These are phyloP conservation scores for Yamadazyma sp. DNA, from an alignment of 805 yeast genomes.

Conservation along the genomic window DNA sequence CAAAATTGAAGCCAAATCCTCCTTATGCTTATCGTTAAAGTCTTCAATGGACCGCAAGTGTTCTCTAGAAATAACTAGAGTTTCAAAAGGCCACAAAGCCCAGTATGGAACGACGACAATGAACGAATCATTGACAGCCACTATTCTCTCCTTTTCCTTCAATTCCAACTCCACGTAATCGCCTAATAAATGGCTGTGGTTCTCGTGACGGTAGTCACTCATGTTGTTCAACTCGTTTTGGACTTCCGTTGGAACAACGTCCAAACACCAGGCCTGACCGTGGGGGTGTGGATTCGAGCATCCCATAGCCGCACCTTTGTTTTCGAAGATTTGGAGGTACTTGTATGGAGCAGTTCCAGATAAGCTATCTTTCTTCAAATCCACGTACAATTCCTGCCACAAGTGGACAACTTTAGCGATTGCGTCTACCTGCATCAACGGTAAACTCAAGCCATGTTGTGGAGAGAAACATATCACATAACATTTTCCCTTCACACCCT, in stretches of 20 bases:
- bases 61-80: conserved; percentile 57
- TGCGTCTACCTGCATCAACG: conserved; percentile 51
- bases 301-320: conserved; percentile 79
- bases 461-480: conserved; percentile 74
- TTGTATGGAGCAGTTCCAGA: conserved; percentile 46
- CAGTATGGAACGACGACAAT: conserved; percentile 74
- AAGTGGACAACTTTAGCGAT: conserved; percentile 53
- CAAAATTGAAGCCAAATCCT: conserved; percentile 56
- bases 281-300: conserved; percentile 83
- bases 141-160: conserved; percentile 50
- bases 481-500: conserved; percentile 66
- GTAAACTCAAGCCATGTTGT: conserved; percentile 63
- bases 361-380: conserved; percentile 37
- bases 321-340: conserved; percentile 73
- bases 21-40: conserved; percentile 46
- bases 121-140: conserved; percentile 60
- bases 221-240: conserved; percentile 54
- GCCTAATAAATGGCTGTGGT: conserved; percentile 51
- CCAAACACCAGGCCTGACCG: conserved; percentile 79
- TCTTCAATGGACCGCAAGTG: conserved; percentile 52
- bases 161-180: conserved; percentile 63
- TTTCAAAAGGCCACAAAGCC: conserved; percentile 84
- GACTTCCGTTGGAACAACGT: conserved; percentile 65
- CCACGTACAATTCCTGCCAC: conserved; percentile 56
- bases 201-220: conserved; percentile 42